Conservation (phyloP, 106 monocot species). For the Vanilla planifolia region DNA sequence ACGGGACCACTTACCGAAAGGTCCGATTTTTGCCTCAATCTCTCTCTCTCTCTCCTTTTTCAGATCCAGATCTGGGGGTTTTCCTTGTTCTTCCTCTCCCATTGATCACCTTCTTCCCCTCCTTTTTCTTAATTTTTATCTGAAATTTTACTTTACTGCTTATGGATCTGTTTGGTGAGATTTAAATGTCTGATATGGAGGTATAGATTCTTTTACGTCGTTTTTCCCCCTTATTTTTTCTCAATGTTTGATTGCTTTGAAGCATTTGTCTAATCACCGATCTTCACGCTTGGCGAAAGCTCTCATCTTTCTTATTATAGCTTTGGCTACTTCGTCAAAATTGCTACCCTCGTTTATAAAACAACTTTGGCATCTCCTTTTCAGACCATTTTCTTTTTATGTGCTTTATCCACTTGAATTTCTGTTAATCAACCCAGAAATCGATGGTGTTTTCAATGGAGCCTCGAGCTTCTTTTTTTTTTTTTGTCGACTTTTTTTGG, state of each 20-base stretch:
- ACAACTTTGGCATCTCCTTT: not conserved
- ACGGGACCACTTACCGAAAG: constrained; percentile 72
- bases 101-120: not conserved
- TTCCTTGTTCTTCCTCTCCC: not conserved
- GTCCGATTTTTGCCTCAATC: constrained; percentile 2
- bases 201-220: not conserved
- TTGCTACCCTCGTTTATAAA: not conserved
- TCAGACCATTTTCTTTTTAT: not conserved
- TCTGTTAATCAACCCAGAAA: not conserved
- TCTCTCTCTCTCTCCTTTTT: not conserved
- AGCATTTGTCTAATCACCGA: not conserved
- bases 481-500: not conserved
- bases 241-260: not conserved
- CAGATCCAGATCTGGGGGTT: constrained; percentile 9
- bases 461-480: not conserved
- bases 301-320: constrained; percentile 1
- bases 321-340: not conserved
- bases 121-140: not conserved
- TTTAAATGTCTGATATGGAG: too few species aligned
- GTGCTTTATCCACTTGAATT: too few species aligned
- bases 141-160: too few species aligned
- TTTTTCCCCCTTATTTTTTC: not conserved
- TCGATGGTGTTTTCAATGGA: not conserved
- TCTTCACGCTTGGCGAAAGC: not conserved
- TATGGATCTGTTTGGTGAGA: too few species aligned